phyloP scores from a whole-genome alignment of 2,329 filamentous ascomycete genomes.

The Colletotrichum orchidophilum region DNA sequence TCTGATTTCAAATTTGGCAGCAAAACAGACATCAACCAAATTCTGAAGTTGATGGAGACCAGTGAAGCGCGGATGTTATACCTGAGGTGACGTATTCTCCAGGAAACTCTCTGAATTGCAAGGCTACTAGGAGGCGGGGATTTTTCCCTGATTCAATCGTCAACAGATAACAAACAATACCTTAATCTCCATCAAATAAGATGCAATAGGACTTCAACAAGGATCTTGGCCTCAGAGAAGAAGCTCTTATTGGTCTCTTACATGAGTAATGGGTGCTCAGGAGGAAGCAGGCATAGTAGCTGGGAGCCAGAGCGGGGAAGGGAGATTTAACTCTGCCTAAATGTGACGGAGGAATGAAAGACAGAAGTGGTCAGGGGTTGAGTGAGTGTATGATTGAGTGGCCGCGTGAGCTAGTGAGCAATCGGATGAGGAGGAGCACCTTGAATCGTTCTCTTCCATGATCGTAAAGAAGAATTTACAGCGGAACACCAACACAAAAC shows the following conservation, averaged over 20 bases:
- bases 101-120: neutral
- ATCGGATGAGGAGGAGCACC: neutral
- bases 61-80: neutral
- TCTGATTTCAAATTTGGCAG: neutral
- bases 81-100: neutral
- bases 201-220: neutral
- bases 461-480: neutral
- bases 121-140: neutral
- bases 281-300: neutral
- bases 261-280: neutral
- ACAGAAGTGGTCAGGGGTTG: neutral
- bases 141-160: neutral
- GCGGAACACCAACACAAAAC: too few species aligned
- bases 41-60: neutral
- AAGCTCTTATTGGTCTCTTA: neutral
- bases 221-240: neutral
- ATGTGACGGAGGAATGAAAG: neutral
- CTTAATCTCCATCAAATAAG: neutral
- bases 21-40: neutral
- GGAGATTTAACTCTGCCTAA: neutral
- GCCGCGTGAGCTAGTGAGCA: neutral
- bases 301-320: neutral
- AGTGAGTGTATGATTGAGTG: neutral
- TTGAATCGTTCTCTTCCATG: neutral
- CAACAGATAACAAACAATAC: neutral